phyloP scores from a whole-genome alignment of 2,329 filamentous ascomycete genomes.

The Alternaria brassicicola region DNA sequence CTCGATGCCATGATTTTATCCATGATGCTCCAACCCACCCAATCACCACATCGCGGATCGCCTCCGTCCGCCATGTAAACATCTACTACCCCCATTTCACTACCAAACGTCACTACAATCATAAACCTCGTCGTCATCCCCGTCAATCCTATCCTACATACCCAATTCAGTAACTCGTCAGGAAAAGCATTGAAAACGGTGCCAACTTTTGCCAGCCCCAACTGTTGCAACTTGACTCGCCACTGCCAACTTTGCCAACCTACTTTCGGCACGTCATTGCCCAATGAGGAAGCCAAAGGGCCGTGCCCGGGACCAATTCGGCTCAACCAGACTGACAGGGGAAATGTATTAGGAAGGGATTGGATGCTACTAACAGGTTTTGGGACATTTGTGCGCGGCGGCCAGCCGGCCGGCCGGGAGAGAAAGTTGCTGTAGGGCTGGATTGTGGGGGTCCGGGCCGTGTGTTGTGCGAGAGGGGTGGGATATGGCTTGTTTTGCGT shows the following conservation, averaged over 20 bases:
- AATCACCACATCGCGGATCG: not conserved
- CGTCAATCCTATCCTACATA: not conserved
- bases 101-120: not conserved
- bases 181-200: not conserved
- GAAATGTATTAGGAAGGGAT: not conserved
- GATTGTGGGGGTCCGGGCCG: not conserved
- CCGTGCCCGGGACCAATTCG: not conserved
- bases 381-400: not conserved
- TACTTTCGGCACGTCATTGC: not conserved
- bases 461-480: not conserved
- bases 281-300: not conserved
- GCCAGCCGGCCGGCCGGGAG: not conserved
- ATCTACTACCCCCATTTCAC: not conserved
- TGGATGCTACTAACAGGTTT: not conserved
- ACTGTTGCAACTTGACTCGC: not conserved
- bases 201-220: conserved; percentile 3
- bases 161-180: not conserved
- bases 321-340: not conserved
- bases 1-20: not conserved
- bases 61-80: not conserved
- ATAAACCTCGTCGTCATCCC: not conserved
- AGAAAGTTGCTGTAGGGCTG: not conserved
- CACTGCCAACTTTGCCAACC: conserved; percentile 4
- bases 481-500: no score
- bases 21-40: not conserved